Base-by-base conservation (phyloP, 1,139 yeast species). In the Wickerhamomyces sp. region DNA sequence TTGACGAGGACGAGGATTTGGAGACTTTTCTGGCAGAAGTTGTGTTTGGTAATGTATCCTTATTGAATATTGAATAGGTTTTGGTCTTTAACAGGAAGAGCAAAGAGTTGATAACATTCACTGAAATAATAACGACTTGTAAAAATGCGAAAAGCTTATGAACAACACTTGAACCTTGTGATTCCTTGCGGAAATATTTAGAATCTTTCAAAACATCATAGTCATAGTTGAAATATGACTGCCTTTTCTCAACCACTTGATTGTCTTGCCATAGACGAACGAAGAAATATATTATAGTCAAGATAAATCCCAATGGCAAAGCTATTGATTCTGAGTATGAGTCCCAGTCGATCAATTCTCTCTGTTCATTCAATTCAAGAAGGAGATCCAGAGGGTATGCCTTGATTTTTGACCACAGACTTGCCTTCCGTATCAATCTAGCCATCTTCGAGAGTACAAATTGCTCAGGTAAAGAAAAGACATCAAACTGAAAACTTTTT, bases 261-360 rank as follows among this genome's bases (percentile, higher is more conserved):
- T 60, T 64, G 42, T 66, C 71, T 43, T 67, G 67, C 48, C 64
- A 45, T 10, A 67, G 53, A 38, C 69, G 47, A 11, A 63, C 50
- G 15, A 56, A 40, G 51, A 60, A 68, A 44, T 64, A 63, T 34
- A 65, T 32, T 30, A 61, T 47, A 18, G 68, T 66, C 40, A 75
- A 59, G 0, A 58, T 44, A n/a, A 65, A 61, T 0, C 84, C 84
- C 10, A 69, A 52, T 0, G 79, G 81, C 33, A 72, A 53, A 0
- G 79, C 81, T 9, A 74, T 53, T 1, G 73, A 55, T n/a, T 59
- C 57, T 10, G 78, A 68, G 50, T 77, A 71, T 2, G 71, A 67
- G 54, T 84, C 89, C 90, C 90, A 84, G 48, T 83, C 86, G 7
- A 82, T 75, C 7, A 81, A 66, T 41, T 73, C 72, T 18, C 79